A percentile compares a stretch with the other conserved stretches of the same genome.
phyloP scores from a whole-genome alignment of 2,329 filamentous ascomycete genomes.

The Aspergillus quadrilineatus region DNA sequence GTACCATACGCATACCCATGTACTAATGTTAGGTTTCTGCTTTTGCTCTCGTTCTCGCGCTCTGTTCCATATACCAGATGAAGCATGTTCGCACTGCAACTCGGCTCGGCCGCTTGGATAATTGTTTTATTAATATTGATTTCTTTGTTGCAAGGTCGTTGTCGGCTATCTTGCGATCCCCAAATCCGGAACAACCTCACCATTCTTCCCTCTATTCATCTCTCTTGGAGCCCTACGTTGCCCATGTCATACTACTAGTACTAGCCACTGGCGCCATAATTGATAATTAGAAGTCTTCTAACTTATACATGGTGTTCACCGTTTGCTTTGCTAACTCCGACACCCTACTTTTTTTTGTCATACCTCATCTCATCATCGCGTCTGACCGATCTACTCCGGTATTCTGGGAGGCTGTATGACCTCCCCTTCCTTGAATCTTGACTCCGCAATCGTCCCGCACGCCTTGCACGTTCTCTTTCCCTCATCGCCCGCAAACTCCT shows the following conservation, averaged over 20 bases:
- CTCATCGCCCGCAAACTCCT: slow-evolving; percentile 71
- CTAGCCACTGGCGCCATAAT: slow-evolving; percentile 11
- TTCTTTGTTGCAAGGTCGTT: background rate
- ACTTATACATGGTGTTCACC: background rate
- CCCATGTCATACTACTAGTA: slow-evolving; percentile 3
- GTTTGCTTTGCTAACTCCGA: background rate
- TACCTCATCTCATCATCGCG: background rate
- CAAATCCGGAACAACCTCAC: background rate
- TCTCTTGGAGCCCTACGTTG: slow-evolving; percentile 9
- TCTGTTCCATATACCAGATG: slow-evolving; percentile 6
- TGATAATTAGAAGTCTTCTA: slow-evolving; percentile 2
- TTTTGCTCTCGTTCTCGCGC: background rate
- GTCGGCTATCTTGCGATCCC: slow-evolving; percentile 5
- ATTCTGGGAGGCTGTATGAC: slow-evolving; percentile 43
- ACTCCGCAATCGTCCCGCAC: slow-evolving; percentile 74
- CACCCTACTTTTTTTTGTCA: background rate
- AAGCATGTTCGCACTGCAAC: slow-evolving; percentile 10
- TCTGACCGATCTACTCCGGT: slow-evolving; percentile 28
- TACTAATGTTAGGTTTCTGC: slow-evolving; percentile 1
- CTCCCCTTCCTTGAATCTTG: slow-evolving; percentile 41
- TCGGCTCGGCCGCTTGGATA: slow-evolving; percentile 1
- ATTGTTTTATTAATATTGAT: slow-evolving; percentile 11
- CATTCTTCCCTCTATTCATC: slow-evolving; percentile 9
- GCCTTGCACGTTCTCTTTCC: slow-evolving; percentile 70
- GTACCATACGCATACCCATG: slow-evolving; percentile 8